Base-by-base conservation (phyloP, 1,139 yeast species). In the Debaryomyces sp. region DNA sequence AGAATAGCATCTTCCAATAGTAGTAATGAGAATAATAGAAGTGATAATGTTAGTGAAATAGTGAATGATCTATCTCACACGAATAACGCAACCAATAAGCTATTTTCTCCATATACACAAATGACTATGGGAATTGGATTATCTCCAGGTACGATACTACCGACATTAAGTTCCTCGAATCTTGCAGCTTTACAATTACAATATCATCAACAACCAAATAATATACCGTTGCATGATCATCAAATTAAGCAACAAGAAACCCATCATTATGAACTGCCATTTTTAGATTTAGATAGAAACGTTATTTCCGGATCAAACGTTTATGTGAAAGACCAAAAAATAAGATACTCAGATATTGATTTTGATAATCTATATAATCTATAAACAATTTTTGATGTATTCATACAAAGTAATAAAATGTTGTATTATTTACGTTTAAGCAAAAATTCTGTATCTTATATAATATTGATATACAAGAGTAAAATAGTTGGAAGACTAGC, bases 61-160 rank as follows among this genome's bases (percentile, higher is more conserved):
- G 24, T 17, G 30, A 17, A 18, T 29, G 12, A 13, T 17, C 9
- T 18, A n/a, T 24, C 6, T 22, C n/a, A 13, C 4, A 12, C 15
- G n/a, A n/a, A 22, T 3, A 35, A 17, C 3, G 7, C 23, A 6
- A 30, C 10, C 26, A 24, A 22, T 22, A 33, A 36, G 9, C 13
- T 18, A 12, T 29, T 36, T 15, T 36, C 46, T 6, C 71, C 71
- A 12, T 66, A 64, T 44, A 61, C 69, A 3, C 70, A 67, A 48
- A 56, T 67, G 55, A 49, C 67, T 3, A 61, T 64, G 66, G 67
- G 68, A 3, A 65, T 67, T 43, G 55, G 61, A 2, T 45, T 61
- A 43, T 53, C 58, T 7, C 64, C 50, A 35, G 46, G 42, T 34
- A 24, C 36, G 7, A 12, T 45, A 22, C 35, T 35, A 17, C 35